Percentiles rank a stretch among this genome's conserved stretches.
These are phyloP conservation scores for Marchantia paleacea DNA, from an alignment of 225 moss, liverwort and hornwort genomes.

Conservation along the genomic window DNA sequence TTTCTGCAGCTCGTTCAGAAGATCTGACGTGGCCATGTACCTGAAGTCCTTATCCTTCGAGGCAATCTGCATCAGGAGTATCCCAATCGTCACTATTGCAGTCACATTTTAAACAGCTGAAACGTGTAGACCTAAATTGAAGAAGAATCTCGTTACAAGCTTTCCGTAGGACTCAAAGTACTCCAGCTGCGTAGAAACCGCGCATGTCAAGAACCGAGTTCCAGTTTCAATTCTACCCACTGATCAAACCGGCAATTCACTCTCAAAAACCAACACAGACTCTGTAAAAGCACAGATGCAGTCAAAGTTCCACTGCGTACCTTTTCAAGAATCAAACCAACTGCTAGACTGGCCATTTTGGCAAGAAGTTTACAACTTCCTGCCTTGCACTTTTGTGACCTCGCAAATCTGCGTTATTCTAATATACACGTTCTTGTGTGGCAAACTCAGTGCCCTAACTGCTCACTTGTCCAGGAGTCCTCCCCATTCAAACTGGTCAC, in stretches of 20 bases:
- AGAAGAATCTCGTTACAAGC: neutral
- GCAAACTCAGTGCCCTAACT: neutral
- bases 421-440: conserved; percentile 5
- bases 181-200: neutral
- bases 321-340: conserved; percentile 56
- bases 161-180: neutral
- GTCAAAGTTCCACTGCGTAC: conserved; percentile 8
- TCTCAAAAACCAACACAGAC: neutral
- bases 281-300: neutral
- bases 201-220: neutral
- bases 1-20: conserved; percentile 97
- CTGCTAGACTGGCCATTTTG: conserved; percentile 51
- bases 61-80: conserved; percentile 67
- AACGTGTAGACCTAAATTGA: conserved; percentile 6
- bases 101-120: conserved; percentile 1
- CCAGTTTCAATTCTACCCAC: neutral
- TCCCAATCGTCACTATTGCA: neutral
- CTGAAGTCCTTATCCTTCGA: conserved; percentile 99
- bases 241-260: conserved; percentile 3
- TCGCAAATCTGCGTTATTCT: conserved; percentile 13
- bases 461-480: neutral
- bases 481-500: conserved; percentile 16
- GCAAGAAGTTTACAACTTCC: conserved; percentile 13
- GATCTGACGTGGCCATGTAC: conserved; percentile 99
- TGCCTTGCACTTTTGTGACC: conserved; percentile 25